Evolutionary conservation across 2,329 filamentous ascomycete genomes (phyloP).

Genomic region (Aquanectria penicillioides): DNA sequence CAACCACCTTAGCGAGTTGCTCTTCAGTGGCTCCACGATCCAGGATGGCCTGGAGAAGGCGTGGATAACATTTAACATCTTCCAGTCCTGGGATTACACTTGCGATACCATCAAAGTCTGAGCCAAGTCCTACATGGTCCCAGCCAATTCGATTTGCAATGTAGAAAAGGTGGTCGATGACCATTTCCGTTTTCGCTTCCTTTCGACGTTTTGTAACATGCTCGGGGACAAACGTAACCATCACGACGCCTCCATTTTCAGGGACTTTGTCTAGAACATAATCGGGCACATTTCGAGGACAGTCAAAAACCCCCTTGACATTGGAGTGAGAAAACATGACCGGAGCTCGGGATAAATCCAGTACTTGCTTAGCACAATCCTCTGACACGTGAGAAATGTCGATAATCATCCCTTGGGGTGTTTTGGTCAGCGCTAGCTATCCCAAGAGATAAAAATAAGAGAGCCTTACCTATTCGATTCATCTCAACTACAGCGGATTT

Average conservation of each 20-base stretch:
- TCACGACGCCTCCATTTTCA: constrained; percentile 51
- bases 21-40: constrained; percentile 51
- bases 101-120: constrained; percentile 47
- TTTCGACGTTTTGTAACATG: background rate
- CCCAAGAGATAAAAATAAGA: too few species aligned
- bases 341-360: constrained; percentile 39
- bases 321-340: constrained; percentile 48
- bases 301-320: constrained; percentile 10
- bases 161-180: constrained; percentile 47
- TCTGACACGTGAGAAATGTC: constrained; percentile 46
- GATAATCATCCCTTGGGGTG: constrained; percentile 43
- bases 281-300: constrained; percentile 46
- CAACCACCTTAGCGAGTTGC: constrained; percentile 48
- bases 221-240: constrained; percentile 49
- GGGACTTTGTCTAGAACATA: constrained; percentile 47
- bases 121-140: constrained; percentile 51
- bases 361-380: constrained; percentile 35
- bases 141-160: constrained; percentile 45
- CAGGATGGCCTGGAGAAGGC: constrained; percentile 46
- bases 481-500: constrained; percentile 45
- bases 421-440: too few species aligned
- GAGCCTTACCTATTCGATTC: constrained; percentile 41
- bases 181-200: constrained; percentile 23
- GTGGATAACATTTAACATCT: constrained; percentile 44
- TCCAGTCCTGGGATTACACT: constrained; percentile 35